Conservation (phyloP, 2,329 filamentous ascomycete genomes). For the Colletotrichum horii region DNA sequence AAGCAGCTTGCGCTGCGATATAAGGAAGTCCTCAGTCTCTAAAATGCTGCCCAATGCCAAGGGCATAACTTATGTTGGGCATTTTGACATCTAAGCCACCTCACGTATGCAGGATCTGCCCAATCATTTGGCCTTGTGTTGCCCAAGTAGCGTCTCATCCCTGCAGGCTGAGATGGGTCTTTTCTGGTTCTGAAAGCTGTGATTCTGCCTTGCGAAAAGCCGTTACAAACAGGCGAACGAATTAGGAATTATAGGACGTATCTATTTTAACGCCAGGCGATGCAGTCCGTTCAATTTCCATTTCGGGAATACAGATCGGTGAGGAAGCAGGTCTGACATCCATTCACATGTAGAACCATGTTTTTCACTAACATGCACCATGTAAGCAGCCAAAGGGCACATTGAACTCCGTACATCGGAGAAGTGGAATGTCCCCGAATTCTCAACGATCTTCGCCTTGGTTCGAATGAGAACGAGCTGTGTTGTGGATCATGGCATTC, state of each 20-base stretch:
- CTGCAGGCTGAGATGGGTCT: background rate
- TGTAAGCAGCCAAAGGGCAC: background rate
- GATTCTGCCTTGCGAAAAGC: background rate
- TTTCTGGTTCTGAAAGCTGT: background rate
- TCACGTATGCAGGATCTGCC: background rate
- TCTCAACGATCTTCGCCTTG: background rate
- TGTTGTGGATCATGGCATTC: accelerated
- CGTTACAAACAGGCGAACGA: background rate
- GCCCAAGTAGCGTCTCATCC: background rate
- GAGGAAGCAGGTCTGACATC: background rate
- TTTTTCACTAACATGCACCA: accelerated
- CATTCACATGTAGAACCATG: accelerated
- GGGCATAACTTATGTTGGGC: background rate
- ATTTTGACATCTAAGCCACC: background rate
- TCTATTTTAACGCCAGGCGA: background rate
- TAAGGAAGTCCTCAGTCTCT: background rate
- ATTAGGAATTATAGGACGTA: background rate
- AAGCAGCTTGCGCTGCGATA: background rate
- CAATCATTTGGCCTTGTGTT: background rate
- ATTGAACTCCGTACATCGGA: background rate
- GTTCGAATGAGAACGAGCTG: background rate
- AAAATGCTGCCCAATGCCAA: background rate
- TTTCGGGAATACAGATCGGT: background rate
- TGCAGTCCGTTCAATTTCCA: background rate
- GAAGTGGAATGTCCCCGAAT: accelerated